A percentile compares a stretch with the other conserved stretches of the same genome.
Evolutionary conservation across 352 stramenopile genomes (phyloP).

Genomic region (Phytophthora sansomeana): DNA sequence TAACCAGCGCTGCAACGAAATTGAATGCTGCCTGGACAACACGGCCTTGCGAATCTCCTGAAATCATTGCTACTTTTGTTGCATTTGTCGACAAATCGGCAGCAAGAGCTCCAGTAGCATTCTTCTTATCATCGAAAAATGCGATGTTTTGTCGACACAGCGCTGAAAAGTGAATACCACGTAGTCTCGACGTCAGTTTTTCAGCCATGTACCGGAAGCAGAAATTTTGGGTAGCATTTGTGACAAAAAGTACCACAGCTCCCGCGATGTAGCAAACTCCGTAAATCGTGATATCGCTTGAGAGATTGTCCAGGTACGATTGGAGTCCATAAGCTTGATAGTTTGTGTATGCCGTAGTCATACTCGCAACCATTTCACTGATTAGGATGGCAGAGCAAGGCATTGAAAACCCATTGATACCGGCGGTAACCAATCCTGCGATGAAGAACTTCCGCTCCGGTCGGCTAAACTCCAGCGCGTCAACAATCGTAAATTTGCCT

Average conservation of each 20-base stretch:
- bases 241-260: slow-evolving; percentile 36
- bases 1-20: slow-evolving; percentile 53
- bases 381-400: slow-evolving; percentile 41
- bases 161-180: slow-evolving; percentile 52
- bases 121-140: slow-evolving; percentile 78
- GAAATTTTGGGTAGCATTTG: slow-evolving; percentile 51
- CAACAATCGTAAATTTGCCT: slow-evolving; percentile 33
- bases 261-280: slow-evolving; percentile 42
- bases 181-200: slow-evolving; percentile 52
- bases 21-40: slow-evolving; percentile 55
- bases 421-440: slow-evolving; percentile 33
- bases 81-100: slow-evolving; percentile 63
- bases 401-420: slow-evolving; percentile 45
- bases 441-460: slow-evolving; percentile 51
- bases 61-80: slow-evolving; percentile 52
- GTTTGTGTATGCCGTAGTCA: slow-evolving; percentile 25
- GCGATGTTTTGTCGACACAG: slow-evolving; percentile 50
- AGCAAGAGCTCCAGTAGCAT: slow-evolving; percentile 59
- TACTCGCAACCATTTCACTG: slow-evolving; percentile 34
- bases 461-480: slow-evolving; percentile 30
- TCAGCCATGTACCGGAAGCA: slow-evolving; percentile 59
- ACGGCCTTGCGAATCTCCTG: slow-evolving; percentile 53
- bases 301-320: slow-evolving; percentile 37
- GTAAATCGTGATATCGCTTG: slow-evolving; percentile 40
- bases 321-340: slow-evolving; percentile 22